Evolutionary conservation across 768 basidiomycete species (phyloP), one percentile per base, ranked within the genome.

Genomic region (Astraeus odoratus): DNA sequence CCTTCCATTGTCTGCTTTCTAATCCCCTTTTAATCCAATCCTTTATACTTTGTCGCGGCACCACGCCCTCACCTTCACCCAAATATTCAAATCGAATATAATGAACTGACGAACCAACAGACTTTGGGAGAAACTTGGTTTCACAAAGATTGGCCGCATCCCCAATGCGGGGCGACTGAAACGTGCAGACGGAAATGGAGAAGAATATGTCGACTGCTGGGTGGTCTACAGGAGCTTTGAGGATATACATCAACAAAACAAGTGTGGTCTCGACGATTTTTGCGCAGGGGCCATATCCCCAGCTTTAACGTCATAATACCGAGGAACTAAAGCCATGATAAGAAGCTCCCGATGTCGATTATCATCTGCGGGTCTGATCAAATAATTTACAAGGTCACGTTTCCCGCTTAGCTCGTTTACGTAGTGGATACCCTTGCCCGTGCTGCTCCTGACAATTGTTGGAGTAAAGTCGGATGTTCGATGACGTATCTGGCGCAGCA

Each of bases 141-240:
- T 97, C 69, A 73, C 67, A 8, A 84, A 85, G 53, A 84, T 80
- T 2, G 92, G 91, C 0, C 63, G 75, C 42, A 87, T 90, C 56
- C 85, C 84, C 23, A 72, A 75, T 29, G 86, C 83, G 3, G 94
- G 94, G 2, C 71, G 83, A 37, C 66, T 95, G 37, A 77, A 66
- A 50, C 75, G 72, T 6, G 68, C 69, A 37, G 83, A 87, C 53
- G 90, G 85, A 0, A 57, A 67, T 4, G 83, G 78, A 12, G 93
- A 95, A 57, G 91, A 94, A 59, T 94, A 80, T 53, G 81, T 93
- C 7, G 92, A 96, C 58, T 90, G 93, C 1, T 80, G 81, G 66
- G 77, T 96, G 13, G 75, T 88, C 56, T 90, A 87, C 68, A 90
- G 85, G 68, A 78, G 74, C 49, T 92, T 91, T 58, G 69, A 69